Base-by-base conservation (phyloP, 768 basidiomycete species). In the Suillus hirtellus region DNA sequence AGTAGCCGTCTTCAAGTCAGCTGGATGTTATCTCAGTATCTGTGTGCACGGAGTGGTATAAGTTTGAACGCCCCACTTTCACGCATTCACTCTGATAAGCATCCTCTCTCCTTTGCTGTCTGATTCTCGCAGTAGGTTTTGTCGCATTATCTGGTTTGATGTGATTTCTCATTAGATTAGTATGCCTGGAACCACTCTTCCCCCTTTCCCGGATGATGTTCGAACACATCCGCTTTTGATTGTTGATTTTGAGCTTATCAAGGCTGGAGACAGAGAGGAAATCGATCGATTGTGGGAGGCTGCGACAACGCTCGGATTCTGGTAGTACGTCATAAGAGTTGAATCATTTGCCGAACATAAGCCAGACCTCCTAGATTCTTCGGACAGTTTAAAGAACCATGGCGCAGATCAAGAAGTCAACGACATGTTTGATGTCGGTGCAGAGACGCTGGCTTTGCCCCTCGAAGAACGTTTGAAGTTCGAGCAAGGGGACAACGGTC, bases 241-340 rank as follows among this genome's bases (percentile, higher is more conserved):
- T 31, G 73, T 85, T 59, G 83, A 84, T 68, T 83, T 74, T 59
- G 69, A 65, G 3, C 73, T 77, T 2, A 66, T 85, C 37, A 72
- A 73, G 34, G 67, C 68, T 0, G 70, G 78, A 1, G 75, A 81
- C 40, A n/a, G 68, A 12, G 62, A 61, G 2, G 84, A 83, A 69
- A 69, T 79, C 9, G 75, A 79, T 9, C 75, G 68, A 59, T 76
- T 85, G 21, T 84, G 80, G 80, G 69, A 79, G 27, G 83, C 83
- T 0, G 80, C 81, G 19, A 82, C 80, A 0, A 72, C 75, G 34
- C 73, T 84, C 15, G 84, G 84, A 1, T 85, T 85, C 71, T 85
- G 83, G 80, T 85, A 84, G 80, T 82, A 68, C 68, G 82, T 80
- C 37, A 15, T 34, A 47, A 24, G 49, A 15, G 15, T 35, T 38